Base-by-base conservation (phyloP, 2,329 filamentous ascomycete genomes). In the Cladosporium sp. region DNA sequence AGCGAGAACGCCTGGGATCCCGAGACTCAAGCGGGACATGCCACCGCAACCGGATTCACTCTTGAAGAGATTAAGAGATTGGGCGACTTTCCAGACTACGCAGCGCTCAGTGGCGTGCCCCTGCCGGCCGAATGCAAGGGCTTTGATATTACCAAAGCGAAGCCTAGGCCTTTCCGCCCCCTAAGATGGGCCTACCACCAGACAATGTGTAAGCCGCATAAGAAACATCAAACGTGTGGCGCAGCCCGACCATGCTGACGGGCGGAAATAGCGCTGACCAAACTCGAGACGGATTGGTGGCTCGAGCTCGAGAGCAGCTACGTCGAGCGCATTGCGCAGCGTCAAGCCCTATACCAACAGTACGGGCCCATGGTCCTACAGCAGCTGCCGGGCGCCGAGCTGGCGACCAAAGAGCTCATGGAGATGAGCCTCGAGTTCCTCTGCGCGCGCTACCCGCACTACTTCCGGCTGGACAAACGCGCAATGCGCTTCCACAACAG, bases 141-240 rank as follows among this genome's bases (percentile, higher is more conserved):
- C 4, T 93, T 93, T 64, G 74, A 88, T 57, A 82, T 90, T 51
- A 70, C 77, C 11, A 86, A 75, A 57, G 88, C 89, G 1, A 62
- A 77, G 9, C 80, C 89, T 1, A 77, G 89, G 53, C 89, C 89
- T 0, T 95, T 91, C 65, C 77, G 89, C 38, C 89, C 89, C 0
- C 86, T 95, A 41, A 71, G 89, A 61, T 95, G 89, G 89, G 74
- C 78, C 0, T 95, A 95, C 64, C 87, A 93, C 65, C 89, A 95
- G 65, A 95, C 89, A 0, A 95, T 95, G 89, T 87, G 88, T 92
- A 79, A 61, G 84, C 76, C 14, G 4, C 2, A 8, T 18, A 49
- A 5, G 6, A 16, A 28, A 28, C 5, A 28, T 28, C 22, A 7
- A 28, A 28, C 22, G 22, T 32, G 33, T 7, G 14, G 10, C 40